Base-by-base conservation (phyloP, 2,329 filamentous ascomycete species). In the Mollisia scopiformis region DNA sequence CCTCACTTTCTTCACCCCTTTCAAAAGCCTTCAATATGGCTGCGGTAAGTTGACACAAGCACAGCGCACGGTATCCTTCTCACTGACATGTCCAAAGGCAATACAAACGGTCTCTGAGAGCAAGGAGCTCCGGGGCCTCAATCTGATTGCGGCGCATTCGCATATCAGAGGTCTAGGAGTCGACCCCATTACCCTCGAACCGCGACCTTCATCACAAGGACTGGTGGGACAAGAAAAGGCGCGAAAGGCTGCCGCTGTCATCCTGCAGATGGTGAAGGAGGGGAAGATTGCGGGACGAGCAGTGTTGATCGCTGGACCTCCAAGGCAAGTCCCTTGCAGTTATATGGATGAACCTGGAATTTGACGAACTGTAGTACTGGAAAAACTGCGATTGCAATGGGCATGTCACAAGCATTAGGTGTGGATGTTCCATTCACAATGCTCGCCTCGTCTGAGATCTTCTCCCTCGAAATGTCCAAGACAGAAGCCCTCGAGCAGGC, bases 401-500 rank as follows among this genome's bases (percentile, higher is more conserved):
- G 93, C 52, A 97, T 99, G 93, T 90, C 95, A 37, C 95, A 99
- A 76, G 96, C 93, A 30, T 86, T 99, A 55, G 95, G 94, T 49
- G 79, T 93, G 52, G 95, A 99, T 75, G 93, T 97, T 1, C 95
- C 95, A 3, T 99, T 99, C 76, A 99, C 95, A 23, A 93, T 93
- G 79, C 88, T 98, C 65, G 92, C 95, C 46, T 93, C 93, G 14
- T 97, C 93, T 61, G 95, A 99, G 77, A 97, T 99, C 72, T 99
- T 97, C 80, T 97, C 93, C 27, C 86, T 98, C 73, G 95, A 99
- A 78, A 98, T 99, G 94, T 97, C 93, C 71, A 99, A 99, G 82
- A 99, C 95, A 37, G 95, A 99, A 78, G 94, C 95, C 54, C 87
- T 99, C 35, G 97, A 94, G 57, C 95, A 99, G 77, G 94, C 95